Evolutionary conservation across 108 stramenopile species (phyloP), one percentile per base, ranked within the genome.

Genomic region (Aurantiochytrium sp.): DNA sequence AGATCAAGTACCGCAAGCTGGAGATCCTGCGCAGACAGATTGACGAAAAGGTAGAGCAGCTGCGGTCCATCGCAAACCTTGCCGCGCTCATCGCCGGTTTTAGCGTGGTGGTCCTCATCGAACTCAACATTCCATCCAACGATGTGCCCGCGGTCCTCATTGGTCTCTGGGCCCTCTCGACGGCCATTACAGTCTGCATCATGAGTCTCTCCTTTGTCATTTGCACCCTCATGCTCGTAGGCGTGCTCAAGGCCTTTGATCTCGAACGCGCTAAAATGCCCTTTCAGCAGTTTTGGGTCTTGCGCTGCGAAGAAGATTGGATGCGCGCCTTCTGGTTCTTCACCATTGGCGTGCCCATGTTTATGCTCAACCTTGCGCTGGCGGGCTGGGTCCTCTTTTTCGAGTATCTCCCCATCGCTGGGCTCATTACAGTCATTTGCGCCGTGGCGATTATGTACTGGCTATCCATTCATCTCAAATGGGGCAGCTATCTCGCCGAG

Each of bases 1-100:
- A 83, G 76, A 53, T 83, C 76, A 83, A 83, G 76, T 83, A 83
- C 28, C 45, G 76, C 45, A 83, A 83, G 76, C 76, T 83, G 49
- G 76, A 83, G 76, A 83, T 83, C 76, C 51, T 83, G 76, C 45
- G 76, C 43, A 1, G 76, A 23, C 76, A 83, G 51, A 83, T 83
- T 35, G 76, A 83, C 28, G 76, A 83, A 28, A 83, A 83, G 51
- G 45, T 23, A 14, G 76, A 83, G 76, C 76, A 83, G 76, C 76
- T 83, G 45, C 45, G 76, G 51, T 83, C 76, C 0, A 83, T 53
- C 25, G 76, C 76, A 12, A 83, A 53, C 51, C 51, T 83, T 12
- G 76, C 76, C n/a, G 76, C 76, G 76, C 51, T 83, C 23, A 47
- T 83, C 45, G 76, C 76, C 8, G 76, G 76, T 23, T 83, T 83